Base-by-base conservation (phyloP, 1,139 yeast species). In the Nadsonia commutata region DNA sequence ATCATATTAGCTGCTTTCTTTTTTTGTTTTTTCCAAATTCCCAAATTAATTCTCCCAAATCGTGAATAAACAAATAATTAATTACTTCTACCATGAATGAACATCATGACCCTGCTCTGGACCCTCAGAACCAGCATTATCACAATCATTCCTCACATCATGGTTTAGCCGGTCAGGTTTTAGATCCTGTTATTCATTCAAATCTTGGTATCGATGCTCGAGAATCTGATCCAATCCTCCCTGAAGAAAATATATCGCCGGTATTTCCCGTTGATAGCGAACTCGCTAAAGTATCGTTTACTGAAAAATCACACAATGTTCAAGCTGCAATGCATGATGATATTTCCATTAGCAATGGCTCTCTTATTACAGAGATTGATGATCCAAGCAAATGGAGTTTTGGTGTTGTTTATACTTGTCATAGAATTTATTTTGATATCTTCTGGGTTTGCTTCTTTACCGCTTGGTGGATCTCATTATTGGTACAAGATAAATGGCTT, bases 391-490 rank as follows among this genome's bases (percentile, higher is more conserved):
- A 39, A 39, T 40, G 36, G 21, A 43, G 46, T 6, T 9, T 47
- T 9, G 37, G 27, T 17, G 31, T 38, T 21, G 36, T 46, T n/a
- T 37, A 45, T 31, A 40, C 43, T 19, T 39, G 47, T 31, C 44
- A 55, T 49, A 51, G 54, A 40, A 54, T 59, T 57, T 50, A 50
- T 9, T 19, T 54, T 22, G 60, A 55, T 41, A 36, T 61, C 8
- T 52, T 62, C 38, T 45, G 59, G 44, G 64, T 60, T 5, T 42
- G 52, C 19, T 72, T 77, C 51, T 76, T 76, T 65, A 76, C 82
- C 3, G 69, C 78, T 3, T 77, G 82, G 82, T 77, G 81, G 81
- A 56, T 76, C 36, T 70, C 80, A 13, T 73, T 77, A 44, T 46
- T 77, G 22, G 71, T 68, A 45, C 82, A 76, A 56, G 57, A 68